Percentiles rank a stretch among this genome's conserved stretches.
phyloP scores from a whole-genome alignment of 176 grass and related monocot genomes.

The Cymbopogon citratus region DNA sequence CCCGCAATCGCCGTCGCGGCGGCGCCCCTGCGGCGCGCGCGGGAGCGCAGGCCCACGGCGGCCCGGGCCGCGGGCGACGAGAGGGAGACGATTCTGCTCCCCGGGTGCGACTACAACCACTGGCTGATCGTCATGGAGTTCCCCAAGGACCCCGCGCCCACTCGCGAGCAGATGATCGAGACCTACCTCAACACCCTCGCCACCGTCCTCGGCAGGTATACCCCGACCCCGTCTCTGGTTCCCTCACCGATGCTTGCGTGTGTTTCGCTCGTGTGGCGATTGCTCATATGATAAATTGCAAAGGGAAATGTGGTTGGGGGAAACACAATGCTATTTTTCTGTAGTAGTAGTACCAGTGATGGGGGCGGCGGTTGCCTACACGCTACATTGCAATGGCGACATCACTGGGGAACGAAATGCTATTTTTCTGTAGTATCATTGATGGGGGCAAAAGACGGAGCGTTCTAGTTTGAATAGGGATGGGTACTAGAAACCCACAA shows the following conservation, averaged over 20 bases:
- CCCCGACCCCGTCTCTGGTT: too few species aligned
- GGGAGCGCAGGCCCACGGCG: not conserved
- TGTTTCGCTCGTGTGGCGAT: not conserved
- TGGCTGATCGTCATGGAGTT: slow-evolving; percentile 99
- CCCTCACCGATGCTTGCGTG: not conserved
- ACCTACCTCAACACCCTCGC: slow-evolving; percentile 94
- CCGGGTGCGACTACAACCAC: slow-evolving; percentile 97
- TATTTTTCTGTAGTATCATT: not conserved
- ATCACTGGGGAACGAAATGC: not conserved
- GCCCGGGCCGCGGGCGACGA: slow-evolving; percentile 33
- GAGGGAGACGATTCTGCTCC: slow-evolving; percentile 86
- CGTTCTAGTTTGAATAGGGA: not conserved
- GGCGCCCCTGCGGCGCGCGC: not conserved
- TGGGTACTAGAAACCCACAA: not conserved
- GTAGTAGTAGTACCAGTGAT: too few species aligned
- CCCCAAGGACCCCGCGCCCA: slow-evolving; percentile 94
- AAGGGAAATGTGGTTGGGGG: not conserved
- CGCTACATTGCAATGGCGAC: not conserved
- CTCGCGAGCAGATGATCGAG: slow-evolving; percentile 94
- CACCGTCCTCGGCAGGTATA: slow-evolving; percentile 85
- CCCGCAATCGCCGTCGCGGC: not conserved
- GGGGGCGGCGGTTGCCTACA: not conserved
- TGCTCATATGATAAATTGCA: not conserved
- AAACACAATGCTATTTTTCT: not conserved
- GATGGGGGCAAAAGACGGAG: too few species aligned